phyloP scores from a whole-genome alignment of 1,139 yeast species.

The Geotrichum candidum region DNA sequence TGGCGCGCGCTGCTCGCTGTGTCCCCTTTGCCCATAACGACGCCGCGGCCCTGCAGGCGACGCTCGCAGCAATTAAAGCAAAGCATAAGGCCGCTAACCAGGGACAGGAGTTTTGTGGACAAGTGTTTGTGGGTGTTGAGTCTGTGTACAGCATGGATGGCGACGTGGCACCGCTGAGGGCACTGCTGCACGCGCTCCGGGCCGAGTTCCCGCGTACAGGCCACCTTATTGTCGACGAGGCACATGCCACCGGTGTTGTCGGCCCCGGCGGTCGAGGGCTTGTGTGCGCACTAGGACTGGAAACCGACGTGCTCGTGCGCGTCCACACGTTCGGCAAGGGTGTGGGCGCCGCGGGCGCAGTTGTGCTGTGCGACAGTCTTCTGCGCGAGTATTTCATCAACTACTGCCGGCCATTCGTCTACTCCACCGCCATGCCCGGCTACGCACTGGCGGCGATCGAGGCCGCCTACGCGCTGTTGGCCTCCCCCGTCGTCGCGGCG shows the following conservation, averaged over 20 bases:
- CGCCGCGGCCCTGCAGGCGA: conserved; percentile 9
- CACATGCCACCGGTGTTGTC: conserved; percentile 30
- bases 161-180: conserved; percentile 26
- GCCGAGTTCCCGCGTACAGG: conserved; percentile 18
- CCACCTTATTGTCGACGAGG: conserved; percentile 29
- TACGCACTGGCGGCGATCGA: conserved; percentile 22
- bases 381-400: conserved; percentile 25
- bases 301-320: conserved; percentile 23
- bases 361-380: conserved; percentile 22
- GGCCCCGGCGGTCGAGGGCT: conserved; percentile 27
- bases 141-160: conserved; percentile 33
- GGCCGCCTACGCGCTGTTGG: conserved; percentile 21
- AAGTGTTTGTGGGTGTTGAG: conserved; percentile 28
- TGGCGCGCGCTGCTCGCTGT: conserved; percentile 21
- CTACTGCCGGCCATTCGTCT: conserved; percentile 29
- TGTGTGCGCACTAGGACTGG: conserved; percentile 21
- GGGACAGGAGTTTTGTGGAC: conserved; percentile 5
- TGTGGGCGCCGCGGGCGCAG: conserved; percentile 26
- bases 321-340: conserved; percentile 31
- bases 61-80: conserved; percentile 7
- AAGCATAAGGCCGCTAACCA: background rate
- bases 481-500: background rate
- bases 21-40: conserved; percentile 23
- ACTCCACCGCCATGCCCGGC: conserved; percentile 25
- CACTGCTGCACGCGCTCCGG: conserved; percentile 18